phyloP scores from a whole-genome alignment of 495 filamentous ascomycete genomes.

The Massariosphaeria phaeospora region DNA sequence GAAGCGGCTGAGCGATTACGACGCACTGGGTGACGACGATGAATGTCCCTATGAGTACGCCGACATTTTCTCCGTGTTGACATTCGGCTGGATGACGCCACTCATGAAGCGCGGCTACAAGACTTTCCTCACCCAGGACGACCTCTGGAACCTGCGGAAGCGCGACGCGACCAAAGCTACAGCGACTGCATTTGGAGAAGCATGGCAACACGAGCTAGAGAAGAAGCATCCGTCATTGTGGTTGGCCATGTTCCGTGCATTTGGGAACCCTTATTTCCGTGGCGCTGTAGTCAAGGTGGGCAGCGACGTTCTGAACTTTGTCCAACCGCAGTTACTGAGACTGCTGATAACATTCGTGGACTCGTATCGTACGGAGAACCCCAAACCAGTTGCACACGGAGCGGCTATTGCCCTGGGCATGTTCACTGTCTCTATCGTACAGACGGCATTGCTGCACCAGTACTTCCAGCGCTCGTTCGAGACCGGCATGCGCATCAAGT shows the following conservation, averaged over 20 bases:
- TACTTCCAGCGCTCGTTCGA: constrained; percentile 95
- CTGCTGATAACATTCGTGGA: constrained; percentile 80
- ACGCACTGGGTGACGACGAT: constrained; percentile 76
- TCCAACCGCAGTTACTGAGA: constrained; percentile 86
- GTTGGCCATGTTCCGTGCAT: constrained; percentile 80
- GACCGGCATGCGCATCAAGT: constrained; percentile 94
- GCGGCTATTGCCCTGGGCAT: constrained; percentile 85
- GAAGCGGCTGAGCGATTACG: constrained; percentile 80
- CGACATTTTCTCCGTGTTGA: constrained; percentile 86
- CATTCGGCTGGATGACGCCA: constrained; percentile 98
- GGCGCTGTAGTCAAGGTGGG: constrained; percentile 78
- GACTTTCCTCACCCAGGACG: constrained; percentile 88
- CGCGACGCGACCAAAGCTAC: constrained; percentile 72
- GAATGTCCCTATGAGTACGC: constrained; percentile 95
- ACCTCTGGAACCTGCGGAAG: constrained; percentile 87
- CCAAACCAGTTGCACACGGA: constrained; percentile 76
- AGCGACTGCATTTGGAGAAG: constrained; percentile 58
- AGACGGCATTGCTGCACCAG: constrained; percentile 81
- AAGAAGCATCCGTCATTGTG: constrained; percentile 80
- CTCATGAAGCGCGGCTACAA: constrained; percentile 95
- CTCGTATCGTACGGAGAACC: constrained; percentile 60
- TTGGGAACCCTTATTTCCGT: constrained; percentile 74
- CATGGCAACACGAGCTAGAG: constrained; percentile 72
- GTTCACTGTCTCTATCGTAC: constrained; percentile 80
- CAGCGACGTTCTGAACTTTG: constrained; percentile 79